Conservation (phyloP, 2,329 filamentous ascomycete species). For the Aspergillus sp. region DNA sequence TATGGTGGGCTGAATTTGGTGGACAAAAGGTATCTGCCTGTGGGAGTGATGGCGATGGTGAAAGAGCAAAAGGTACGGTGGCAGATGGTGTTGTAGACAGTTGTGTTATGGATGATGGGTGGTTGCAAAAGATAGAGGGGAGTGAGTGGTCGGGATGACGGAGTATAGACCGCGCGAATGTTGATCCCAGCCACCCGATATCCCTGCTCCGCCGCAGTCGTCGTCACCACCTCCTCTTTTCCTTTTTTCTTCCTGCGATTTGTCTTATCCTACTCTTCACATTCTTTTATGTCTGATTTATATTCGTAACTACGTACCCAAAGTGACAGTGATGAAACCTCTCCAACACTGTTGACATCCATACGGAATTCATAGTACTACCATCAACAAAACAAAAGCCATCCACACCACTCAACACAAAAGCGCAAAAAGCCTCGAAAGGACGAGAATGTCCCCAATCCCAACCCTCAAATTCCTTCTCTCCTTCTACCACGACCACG, state of each 20-base stretch:
- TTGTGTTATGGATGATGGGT: background rate
- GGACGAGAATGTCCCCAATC: background rate
- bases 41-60: slow-evolving; percentile 40
- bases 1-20: slow-evolving; percentile 39
- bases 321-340: background rate
- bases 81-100: slow-evolving; percentile 41
- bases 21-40: slow-evolving; percentile 39
- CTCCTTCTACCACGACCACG: background rate
- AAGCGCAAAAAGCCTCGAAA: background rate
- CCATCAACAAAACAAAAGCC: background rate
- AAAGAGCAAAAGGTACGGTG: slow-evolving; percentile 40
- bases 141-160: too few relatives aligned
- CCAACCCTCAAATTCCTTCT: background rate
- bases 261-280: too few relatives aligned
- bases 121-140: too few relatives aligned
- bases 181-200: too few relatives aligned
- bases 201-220: too few relatives aligned
- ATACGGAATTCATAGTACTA: background rate
- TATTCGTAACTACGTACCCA: background rate
- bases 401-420: background rate
- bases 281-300: too few relatives aligned
- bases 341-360: background rate
- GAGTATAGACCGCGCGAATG: too few relatives aligned
- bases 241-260: too few relatives aligned
- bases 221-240: too few relatives aligned